Evolutionary conservation across 345 rosid species (phyloP).

Genomic region (Gossypioides kirkii): DNA sequence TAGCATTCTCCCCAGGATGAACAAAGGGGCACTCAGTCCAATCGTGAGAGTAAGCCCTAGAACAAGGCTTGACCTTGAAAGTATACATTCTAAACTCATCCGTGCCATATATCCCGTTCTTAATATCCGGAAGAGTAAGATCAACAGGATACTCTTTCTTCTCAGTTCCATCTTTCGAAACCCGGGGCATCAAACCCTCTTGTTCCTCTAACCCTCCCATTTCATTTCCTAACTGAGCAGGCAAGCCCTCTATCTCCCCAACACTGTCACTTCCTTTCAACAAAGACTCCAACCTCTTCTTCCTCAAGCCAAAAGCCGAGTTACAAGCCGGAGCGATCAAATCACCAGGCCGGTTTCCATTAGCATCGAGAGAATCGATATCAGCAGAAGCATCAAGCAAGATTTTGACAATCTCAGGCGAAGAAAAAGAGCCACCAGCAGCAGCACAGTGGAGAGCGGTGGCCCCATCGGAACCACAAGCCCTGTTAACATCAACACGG

Average conservation of each 20-base stretch:
- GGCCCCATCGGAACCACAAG: slow-evolving; percentile 69
- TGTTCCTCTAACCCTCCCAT: slow-evolving; percentile 30
- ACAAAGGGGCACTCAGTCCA: slow-evolving; percentile 98
- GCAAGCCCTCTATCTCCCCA: slow-evolving; percentile 26
- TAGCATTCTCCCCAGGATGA: slow-evolving; percentile 96
- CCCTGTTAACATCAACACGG: slow-evolving; percentile 51
- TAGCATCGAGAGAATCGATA: slow-evolving; percentile 46
- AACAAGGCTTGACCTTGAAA: slow-evolving; percentile 90
- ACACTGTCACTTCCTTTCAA: slow-evolving; percentile 34
- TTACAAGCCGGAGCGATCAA: slow-evolving; percentile 36
- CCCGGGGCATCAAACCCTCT: slow-evolving; percentile 34
- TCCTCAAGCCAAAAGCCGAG: slow-evolving; percentile 39
- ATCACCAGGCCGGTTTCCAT: slow-evolving; percentile 57
- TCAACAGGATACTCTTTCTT: slow-evolving; percentile 90
- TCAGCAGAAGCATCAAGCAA: slow-evolving; percentile 71
- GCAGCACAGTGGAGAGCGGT: slow-evolving; percentile 88
- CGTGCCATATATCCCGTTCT: slow-evolving; percentile 72
- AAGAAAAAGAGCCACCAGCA: slow-evolving; percentile 54
- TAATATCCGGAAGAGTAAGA: slow-evolving; percentile 83
- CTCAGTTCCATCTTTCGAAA: slow-evolving; percentile 43
- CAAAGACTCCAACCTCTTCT: slow-evolving; percentile 50
- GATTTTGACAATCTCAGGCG: slow-evolving; percentile 57
- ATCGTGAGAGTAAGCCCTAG: slow-evolving; percentile 94
- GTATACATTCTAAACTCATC: slow-evolving; percentile 93
- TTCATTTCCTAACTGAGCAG: slow-evolving; percentile 24